A percentile compares a stretch with the other conserved stretches of the same genome.
phyloP scores from a whole-genome alignment of 345 rosid genomes.

The Rubroshorea leprosula region DNA sequence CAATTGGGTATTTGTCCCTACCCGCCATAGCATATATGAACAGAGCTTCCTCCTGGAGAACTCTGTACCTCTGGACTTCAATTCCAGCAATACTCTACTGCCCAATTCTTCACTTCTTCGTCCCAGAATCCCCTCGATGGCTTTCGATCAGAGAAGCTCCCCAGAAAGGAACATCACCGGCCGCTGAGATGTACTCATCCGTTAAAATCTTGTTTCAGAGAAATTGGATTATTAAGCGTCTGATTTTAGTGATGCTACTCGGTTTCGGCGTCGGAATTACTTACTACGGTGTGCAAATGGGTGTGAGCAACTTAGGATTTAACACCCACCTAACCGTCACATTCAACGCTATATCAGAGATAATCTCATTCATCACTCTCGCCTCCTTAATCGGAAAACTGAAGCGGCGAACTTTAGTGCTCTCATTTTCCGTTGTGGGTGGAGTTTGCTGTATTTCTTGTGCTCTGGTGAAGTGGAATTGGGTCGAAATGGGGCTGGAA shows the following conservation, averaged over 20 bases:
- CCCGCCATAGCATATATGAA: constrained; percentile 36
- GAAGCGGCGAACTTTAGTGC: constrained; percentile 32
- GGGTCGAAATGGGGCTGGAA: constrained; percentile 31
- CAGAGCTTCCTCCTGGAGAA: constrained; percentile 39
- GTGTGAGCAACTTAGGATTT: constrained; percentile 34
- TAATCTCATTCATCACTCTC: constrained; percentile 32
- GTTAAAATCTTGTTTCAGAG: constrained; percentile 15
- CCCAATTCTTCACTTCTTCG: constrained; percentile 24
- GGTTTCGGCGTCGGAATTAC: constrained; percentile 41
- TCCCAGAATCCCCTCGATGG: constrained; percentile 57
- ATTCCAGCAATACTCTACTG: constrained; percentile 35
- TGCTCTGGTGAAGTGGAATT: constrained; percentile 11
- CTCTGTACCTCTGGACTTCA: constrained; percentile 42
- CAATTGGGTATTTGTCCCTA: constrained; percentile 43
- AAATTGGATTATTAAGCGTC: constrained; percentile 20
- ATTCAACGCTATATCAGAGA: constrained; percentile 36
- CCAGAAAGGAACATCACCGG: not conserved
- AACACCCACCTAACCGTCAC: constrained; percentile 34
- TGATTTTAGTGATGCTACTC: constrained; percentile 22
- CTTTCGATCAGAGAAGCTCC: constrained; percentile 31
- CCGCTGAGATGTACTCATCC: constrained; percentile 14
- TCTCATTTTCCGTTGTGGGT: constrained; percentile 25
- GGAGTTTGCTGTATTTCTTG: constrained; percentile 33
- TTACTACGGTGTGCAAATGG: constrained; percentile 42
- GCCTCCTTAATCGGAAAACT: constrained; percentile 27